Evolutionary conservation across 805 yeast species (phyloP), one percentile per base, ranked within the genome.

Genomic region (Cyberlindnera lachancei): DNA sequence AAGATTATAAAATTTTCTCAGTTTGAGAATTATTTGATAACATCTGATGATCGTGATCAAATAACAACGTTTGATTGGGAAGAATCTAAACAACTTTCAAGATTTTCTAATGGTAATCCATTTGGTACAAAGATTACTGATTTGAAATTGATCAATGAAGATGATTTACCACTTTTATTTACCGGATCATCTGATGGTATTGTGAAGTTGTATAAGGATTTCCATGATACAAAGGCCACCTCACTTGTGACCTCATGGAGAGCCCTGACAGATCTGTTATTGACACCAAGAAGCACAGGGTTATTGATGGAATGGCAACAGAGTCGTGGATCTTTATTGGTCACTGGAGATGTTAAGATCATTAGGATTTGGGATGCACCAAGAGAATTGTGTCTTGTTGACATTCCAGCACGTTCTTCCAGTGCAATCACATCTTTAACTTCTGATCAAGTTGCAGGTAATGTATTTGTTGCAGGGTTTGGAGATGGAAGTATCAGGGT

Each of bases 311-410:
- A 92, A 45, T 92, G 98, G 98, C 97, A 90, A 55, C 98, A 92
- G 52, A 80, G 92, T 27, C 65, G 96, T 38, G 98, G 98, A 0
- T 75, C 95, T 1, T 62, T 92, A 23, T 62, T 90, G 33, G 95
- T 84, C 1, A 87, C 95, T 25, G 98, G 98, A 28, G 97, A 92
- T 61, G 95, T 85, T 7, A 84, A 88, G 47, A 78, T 87, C 16
- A 85, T 92, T 34, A 66, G 95, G 36, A 66, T 88, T 2, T 92
- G 98, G 98, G 97, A 92, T 59, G 97, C 97, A 0, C 92, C 95
- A 10, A 66, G 96, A 22, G 98, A 92, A 51, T 66, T 81, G 31
- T 81, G 95, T 50, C 68, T 84, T 29, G 73, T 75, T 13, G 96
- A 87, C 48, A 80, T 92, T 30, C 96, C 97, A 0, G 94, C 94